Base-by-base conservation (phyloP, 1,284 basidiomycete species). In the Rhodofomes roseus region DNA sequence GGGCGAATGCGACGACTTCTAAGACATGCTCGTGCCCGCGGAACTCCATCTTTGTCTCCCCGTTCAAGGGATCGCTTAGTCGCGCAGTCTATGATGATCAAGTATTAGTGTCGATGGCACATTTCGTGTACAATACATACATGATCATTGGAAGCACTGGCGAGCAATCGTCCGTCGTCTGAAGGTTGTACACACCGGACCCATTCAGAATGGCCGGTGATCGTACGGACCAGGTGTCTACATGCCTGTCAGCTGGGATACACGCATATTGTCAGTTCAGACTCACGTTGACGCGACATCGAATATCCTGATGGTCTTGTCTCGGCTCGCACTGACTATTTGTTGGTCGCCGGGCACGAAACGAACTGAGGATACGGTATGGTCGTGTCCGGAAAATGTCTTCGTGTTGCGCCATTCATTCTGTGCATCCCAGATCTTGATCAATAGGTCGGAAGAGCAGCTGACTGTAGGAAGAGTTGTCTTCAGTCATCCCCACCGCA, bases 1-100 rank as follows among this genome's bases (percentile, higher is more conserved):
- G 70, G 0, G 89, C 87, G 66, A 91, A 90, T 2, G 83, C 80
- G 6, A 83, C 86, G 36, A 78, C 79, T 66, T 92, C 89, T n/a
- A 92, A 80, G 2, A 87, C 85, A 68, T 92, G 86, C 43, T 91
- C 89, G 66, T 93, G 90, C 1, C 88, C 90, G 14, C 89, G 75
- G 51, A 92, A 73, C 64, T 91, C 89, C 57, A 80, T 72, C 68
- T 89, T 90, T 8, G 82, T 83, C 63, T 86, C 83, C 5, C 87
- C 89, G 1, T 79, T 78, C 20, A 79, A 65, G 0, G 81, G 72
- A 48, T 92, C 88, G 77, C 84, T 86, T 63, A 92, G 74, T 25
- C 84, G 78, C 11, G 86, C 81, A 2, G 87, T 90, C 85, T 92
- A 60, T n/a, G n/a, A n/a, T n/a, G n/a, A n/a, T n/a, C n/a, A n/a